Evolutionary conservation across 257 asterid species (phyloP).

Genomic region (Knoxia roxburghii): DNA sequence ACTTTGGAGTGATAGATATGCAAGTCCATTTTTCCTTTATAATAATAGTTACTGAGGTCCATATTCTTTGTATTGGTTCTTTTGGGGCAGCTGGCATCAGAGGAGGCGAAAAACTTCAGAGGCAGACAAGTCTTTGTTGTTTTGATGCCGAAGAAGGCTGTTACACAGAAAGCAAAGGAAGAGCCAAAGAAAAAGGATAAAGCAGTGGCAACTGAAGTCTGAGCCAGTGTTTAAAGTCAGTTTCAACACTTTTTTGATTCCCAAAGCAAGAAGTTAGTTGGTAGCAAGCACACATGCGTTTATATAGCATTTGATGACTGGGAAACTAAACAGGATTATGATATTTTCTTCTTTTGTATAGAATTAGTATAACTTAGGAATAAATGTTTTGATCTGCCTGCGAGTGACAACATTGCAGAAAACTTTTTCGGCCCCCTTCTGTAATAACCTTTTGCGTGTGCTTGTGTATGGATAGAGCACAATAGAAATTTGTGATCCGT

Average conservation of each 20-base stretch:
- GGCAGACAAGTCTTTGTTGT: constrained; percentile 68
- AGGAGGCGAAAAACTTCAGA: constrained; percentile 70
- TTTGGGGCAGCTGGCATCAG: constrained; percentile 57
- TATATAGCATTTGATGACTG: constrained; percentile 15
- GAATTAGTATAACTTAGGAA: constrained; percentile 26
- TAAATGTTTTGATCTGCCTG: constrained; percentile 13
- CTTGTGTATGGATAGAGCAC: too few relatives aligned
- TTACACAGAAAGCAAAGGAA: constrained; percentile 55
- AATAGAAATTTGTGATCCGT: too few relatives aligned
- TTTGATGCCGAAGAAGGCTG: constrained; percentile 77
- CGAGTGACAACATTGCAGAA: background rate
- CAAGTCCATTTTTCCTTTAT: background rate
- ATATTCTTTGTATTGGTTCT: background rate
- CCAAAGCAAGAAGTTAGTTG: constrained; percentile 19
- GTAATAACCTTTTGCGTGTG: background rate
- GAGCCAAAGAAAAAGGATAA: constrained; percentile 57
- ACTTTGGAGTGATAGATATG: background rate
- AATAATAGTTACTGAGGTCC: background rate
- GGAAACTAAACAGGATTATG: constrained; percentile 23
- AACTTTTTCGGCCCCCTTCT: too few relatives aligned
- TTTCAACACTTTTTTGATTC: constrained; percentile 20
- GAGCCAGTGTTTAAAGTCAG: constrained; percentile 56
- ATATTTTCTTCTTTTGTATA: constrained; percentile 46
- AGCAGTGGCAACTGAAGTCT: constrained; percentile 45
- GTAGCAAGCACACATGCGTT: constrained; percentile 17